These are phyloP conservation scores for Berkeleyomyces basicola DNA, from an alignment of 2,329 filamentous ascomycete genomes.

Conservation along the genomic window DNA sequence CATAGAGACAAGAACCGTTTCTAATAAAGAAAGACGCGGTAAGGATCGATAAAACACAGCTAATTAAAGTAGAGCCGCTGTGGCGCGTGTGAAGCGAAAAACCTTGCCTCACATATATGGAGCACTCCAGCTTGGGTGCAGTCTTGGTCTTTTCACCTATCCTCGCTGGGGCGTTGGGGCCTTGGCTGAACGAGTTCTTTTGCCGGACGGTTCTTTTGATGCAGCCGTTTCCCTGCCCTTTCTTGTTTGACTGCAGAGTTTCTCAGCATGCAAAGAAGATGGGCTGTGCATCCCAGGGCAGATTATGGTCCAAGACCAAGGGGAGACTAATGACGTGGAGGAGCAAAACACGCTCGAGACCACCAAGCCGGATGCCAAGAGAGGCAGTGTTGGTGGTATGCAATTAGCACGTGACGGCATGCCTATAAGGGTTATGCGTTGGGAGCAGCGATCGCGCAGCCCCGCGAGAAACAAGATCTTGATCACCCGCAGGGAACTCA, in stretches of 20 bases:
- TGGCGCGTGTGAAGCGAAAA: not conserved
- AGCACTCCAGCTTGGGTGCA: not conserved
- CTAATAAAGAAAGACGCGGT: not conserved
- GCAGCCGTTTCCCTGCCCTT: too few relatives aligned
- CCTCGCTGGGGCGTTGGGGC: not conserved
- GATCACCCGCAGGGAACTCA: too few relatives aligned
- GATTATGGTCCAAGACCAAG: not conserved
- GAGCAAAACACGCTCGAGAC: not conserved
- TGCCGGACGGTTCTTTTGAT: too few relatives aligned
- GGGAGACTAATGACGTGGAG: constrained; percentile 1
- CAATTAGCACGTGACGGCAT: too few relatives aligned
- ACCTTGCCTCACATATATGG: not conserved
- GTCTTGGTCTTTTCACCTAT: constrained; percentile 1
- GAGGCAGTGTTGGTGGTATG: not conserved
- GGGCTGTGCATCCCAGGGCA: constrained; percentile 1
- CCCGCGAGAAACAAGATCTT: too few relatives aligned
- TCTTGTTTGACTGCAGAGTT: not conserved
- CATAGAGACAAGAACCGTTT: not conserved
- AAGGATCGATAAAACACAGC: not conserved
- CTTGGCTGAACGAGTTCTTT: not conserved
- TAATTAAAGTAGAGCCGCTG: not conserved
- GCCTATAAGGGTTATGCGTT: too few relatives aligned
- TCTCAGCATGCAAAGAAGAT: not conserved
- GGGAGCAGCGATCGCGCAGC: too few relatives aligned
- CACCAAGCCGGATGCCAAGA: not conserved